phyloP scores from a whole-genome alignment of 2,329 filamentous ascomycete genomes.

The Colletotrichum graminicola region DNA sequence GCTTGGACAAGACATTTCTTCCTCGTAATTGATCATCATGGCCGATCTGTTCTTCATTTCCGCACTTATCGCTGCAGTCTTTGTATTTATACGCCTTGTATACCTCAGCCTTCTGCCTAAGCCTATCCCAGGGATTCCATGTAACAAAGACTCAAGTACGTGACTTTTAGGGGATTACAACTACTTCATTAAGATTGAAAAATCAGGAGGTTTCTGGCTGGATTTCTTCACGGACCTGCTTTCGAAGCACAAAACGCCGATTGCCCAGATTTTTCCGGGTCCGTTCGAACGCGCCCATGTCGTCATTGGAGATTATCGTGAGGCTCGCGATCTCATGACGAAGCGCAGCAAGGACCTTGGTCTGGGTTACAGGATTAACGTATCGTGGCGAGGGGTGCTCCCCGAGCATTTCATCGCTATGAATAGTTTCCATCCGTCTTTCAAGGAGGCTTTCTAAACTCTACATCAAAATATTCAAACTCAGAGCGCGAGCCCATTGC shows the following conservation, averaged over 20 bases:
- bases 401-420: conserved; percentile 19
- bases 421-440: conserved; percentile 18
- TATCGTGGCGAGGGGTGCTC: conserved; percentile 1
- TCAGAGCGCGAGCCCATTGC: not conserved
- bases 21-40: not conserved
- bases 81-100: not conserved
- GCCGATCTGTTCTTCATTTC: not conserved
- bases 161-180: conserved; percentile 1
- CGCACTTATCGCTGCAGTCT: not conserved
- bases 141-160: not conserved
- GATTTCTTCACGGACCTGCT: conserved; percentile 17
- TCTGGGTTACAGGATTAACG: not conserved
- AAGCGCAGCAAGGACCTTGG: conserved; percentile 17
- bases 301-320: conserved; percentile 14
- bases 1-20: not conserved
- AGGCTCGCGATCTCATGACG: conserved; percentile 20
- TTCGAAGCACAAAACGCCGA: conserved; percentile 1
- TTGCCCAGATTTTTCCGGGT: conserved; percentile 9
- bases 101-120: conserved; percentile 13
- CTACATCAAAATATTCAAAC: not conserved
- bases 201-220: conserved; percentile 6
- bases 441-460: conserved; percentile 11
- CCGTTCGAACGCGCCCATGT: not conserved
- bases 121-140: conserved; percentile 5
- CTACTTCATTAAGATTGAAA: not conserved